Evolutionary conservation across 257 asterid species (phyloP).

Genomic region (Solanum chilense): DNA sequence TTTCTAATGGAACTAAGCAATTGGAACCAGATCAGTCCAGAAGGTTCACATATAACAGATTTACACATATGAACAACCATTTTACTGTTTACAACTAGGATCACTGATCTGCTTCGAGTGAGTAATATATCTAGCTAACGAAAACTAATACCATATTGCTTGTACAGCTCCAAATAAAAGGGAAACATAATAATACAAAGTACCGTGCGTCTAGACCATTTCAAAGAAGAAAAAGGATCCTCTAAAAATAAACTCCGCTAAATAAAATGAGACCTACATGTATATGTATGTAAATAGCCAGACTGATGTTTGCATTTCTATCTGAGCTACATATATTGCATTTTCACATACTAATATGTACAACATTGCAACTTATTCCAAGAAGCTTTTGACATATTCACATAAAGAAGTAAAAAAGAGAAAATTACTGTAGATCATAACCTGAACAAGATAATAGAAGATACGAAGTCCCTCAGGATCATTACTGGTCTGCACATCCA

Average conservation of each 20-base stretch:
- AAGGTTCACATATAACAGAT: not conserved
- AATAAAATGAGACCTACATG: not conserved
- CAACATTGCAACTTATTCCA: not conserved
- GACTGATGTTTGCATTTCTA: not conserved
- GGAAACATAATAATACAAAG: not conserved
- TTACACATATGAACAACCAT: not conserved
- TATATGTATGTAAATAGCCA: not conserved
- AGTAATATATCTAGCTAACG: not conserved
- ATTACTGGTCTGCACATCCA: constrained; percentile 95
- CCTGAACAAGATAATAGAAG: constrained; percentile 98
- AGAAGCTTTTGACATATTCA: not conserved
- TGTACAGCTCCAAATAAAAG: not conserved
- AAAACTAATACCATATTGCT: not conserved
- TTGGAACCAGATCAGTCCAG: not conserved
- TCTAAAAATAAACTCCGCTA: not conserved
- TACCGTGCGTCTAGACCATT: not conserved
- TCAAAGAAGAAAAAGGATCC: not conserved
- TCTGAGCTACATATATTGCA: not conserved
- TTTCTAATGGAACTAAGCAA: not conserved
- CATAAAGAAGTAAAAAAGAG: not conserved
- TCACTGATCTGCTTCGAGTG: not conserved
- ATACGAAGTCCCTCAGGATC: constrained; percentile 93
- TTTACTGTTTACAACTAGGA: not conserved
- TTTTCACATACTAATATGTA: not conserved
- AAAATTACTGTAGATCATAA: not conserved